Percentiles rank a stretch among this genome's conserved stretches.
These are phyloP conservation scores for Poronia punctata DNA, from an alignment of 495 filamentous ascomycete species.

Conservation along the genomic window DNA sequence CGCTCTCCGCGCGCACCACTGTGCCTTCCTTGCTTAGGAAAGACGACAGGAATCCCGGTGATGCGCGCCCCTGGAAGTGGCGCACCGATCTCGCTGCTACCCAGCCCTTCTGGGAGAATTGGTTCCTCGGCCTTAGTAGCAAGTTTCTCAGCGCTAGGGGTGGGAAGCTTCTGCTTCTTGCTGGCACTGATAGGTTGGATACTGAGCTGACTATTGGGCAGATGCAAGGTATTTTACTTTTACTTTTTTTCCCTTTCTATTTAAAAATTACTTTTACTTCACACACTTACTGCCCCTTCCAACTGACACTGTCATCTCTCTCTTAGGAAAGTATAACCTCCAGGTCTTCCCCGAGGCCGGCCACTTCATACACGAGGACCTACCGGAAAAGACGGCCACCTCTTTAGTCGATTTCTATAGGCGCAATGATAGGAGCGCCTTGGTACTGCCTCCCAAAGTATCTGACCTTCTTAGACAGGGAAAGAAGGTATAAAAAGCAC, in stretches of 20 bases:
- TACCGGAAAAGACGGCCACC: constrained; percentile 78
- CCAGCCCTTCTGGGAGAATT: constrained; percentile 87
- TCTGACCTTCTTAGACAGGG: constrained; percentile 46
- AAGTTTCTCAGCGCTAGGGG: constrained; percentile 83
- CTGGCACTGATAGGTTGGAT: constrained; percentile 89
- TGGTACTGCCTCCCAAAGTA: constrained; percentile 91
- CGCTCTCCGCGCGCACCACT: constrained; percentile 68
- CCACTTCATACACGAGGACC: constrained; percentile 94
- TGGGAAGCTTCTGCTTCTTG: constrained; percentile 84
- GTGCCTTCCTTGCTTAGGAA: constrained; percentile 74
- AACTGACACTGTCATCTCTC: background rate
- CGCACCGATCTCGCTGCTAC: constrained; percentile 77
- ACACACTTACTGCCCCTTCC: too few species aligned
- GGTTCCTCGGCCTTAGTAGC: constrained; percentile 80
- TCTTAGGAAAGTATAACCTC: constrained; percentile 83
- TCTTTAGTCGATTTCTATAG: constrained; percentile 84
- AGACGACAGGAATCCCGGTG: constrained; percentile 24
- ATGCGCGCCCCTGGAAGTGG: constrained; percentile 65
- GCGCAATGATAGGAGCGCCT: constrained; percentile 74
- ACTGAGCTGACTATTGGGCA: constrained; percentile 95
- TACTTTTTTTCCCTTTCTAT: background rate
- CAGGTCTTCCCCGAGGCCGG: constrained; percentile 92
- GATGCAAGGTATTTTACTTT: constrained; percentile 68
- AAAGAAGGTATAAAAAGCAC: constrained; percentile 48
- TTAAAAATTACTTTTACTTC: too few species aligned